phyloP scores from a whole-genome alignment of 352 stramenopile species.

The Thalassiosira allenii region DNA sequence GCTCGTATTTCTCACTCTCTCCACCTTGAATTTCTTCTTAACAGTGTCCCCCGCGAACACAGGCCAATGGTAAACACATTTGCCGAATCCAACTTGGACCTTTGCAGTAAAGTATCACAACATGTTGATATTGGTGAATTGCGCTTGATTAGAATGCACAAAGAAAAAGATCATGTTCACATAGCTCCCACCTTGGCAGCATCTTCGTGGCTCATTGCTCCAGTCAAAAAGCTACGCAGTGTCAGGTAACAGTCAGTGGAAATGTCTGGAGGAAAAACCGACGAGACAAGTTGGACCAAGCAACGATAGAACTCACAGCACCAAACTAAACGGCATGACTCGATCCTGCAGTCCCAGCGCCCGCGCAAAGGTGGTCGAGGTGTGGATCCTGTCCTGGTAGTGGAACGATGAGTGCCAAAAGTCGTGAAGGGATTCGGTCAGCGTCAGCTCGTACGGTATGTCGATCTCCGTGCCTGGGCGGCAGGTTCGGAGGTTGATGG shows the following conservation, averaged over 20 bases:
- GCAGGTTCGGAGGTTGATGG: slow-evolving; percentile 61
- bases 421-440: slow-evolving; percentile 68
- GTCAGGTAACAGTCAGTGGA: background rate
- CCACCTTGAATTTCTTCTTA: slow-evolving; percentile 81
- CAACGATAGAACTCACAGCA: slow-evolving; percentile 49
- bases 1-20: slow-evolving; percentile 79
- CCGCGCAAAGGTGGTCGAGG: slow-evolving; percentile 84
- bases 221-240: slow-evolving; percentile 78
- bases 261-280: too few species aligned
- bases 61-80: slow-evolving; percentile 83
- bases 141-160: too few species aligned
- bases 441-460: slow-evolving; percentile 81
- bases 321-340: slow-evolving; percentile 85
- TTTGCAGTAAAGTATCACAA: too few species aligned
- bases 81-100: slow-evolving; percentile 82
- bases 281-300: background rate
- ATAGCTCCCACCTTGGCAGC: too few species aligned
- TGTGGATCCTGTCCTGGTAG: slow-evolving; percentile 86
- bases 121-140: too few species aligned
- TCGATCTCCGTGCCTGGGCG: slow-evolving; percentile 73
- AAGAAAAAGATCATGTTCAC: too few species aligned
- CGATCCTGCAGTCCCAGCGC: slow-evolving; percentile 79
- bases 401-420: slow-evolving; percentile 85
- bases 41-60: slow-evolving; percentile 87
- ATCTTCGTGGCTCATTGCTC: slow-evolving; percentile 86